Evolutionary conservation across 2,329 filamentous ascomycete genomes (phyloP), one percentile per base, ranked within the genome.

Genomic region (Aspergillus sergii): DNA sequence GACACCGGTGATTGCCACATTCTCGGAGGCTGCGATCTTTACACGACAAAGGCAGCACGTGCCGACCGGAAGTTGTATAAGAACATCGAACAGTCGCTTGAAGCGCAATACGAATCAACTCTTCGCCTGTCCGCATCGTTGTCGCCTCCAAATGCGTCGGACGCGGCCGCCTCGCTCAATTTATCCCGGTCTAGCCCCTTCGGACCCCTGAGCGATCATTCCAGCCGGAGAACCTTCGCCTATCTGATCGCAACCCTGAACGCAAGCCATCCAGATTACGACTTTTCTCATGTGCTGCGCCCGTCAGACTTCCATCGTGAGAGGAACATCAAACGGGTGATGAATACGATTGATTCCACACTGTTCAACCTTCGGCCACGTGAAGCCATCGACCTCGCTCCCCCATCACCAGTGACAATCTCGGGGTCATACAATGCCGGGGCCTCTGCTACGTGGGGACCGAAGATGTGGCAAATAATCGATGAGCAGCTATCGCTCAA

Each of bases 21-120:
- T 64, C 90, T 93, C 32, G 95, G 95, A 71, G 92, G 92, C 68
- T 98, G 94, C 84, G 95, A 99, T 78, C 86, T 98, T 21, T 99
- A 97, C 83, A 98, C 94, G 11, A 97, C 94, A 30, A 99, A 99
- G 80, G 94, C 95, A 34, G 93, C 94, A 60, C 93, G 94, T 53
- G 90, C 90, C 67, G 95, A 99, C 78, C 97, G 97, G 86, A 98
- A 98, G 76, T 84, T 99, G 10, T 97, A 97, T 84, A 96, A 94
- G 80, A 92, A 90, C 75, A 98, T 99, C 75, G 94, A 97, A 76
- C 89, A 91, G 74, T 93, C 92, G 34, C 87, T 99, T 63, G 93
- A 96, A 78, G 91, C 91, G 43, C 93, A 97, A 78, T 93, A 98
- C 84, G 91, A 93, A 70, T 92, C 93, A 9, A 87, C 96, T 1